A percentile compares a stretch with the other conserved stretches of the same genome.
These are phyloP conservation scores for Suhomyces yuchorum DNA, from an alignment of 1,139 yeast species.

Conservation along the genomic window DNA sequence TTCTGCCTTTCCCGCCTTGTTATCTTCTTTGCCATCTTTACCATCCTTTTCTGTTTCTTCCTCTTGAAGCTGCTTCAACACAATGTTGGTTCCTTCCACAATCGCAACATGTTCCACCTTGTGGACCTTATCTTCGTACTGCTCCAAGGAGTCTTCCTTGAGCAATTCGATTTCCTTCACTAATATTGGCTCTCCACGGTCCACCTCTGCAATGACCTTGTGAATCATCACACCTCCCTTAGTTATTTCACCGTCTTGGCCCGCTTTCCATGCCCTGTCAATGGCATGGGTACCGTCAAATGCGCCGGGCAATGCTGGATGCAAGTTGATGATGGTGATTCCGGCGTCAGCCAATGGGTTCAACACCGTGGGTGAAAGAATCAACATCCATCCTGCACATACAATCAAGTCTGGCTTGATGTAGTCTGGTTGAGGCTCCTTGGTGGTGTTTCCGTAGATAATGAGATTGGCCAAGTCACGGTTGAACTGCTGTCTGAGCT, in stretches of 20 bases:
- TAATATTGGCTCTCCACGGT: slow-evolving; percentile 84
- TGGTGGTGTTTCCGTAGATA: slow-evolving; percentile 47
- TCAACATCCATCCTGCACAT: slow-evolving; percentile 99
- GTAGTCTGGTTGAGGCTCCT: slow-evolving; percentile 24
- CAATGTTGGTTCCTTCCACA: slow-evolving; percentile 81
- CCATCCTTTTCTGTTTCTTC: background rate
- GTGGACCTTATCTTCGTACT: slow-evolving; percentile 85
- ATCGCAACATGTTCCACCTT: slow-evolving; percentile 83
- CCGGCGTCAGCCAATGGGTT: slow-evolving; percentile 60
- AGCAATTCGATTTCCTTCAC: slow-evolving; percentile 74
- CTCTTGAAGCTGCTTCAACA: slow-evolving; percentile 42
- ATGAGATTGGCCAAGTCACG: slow-evolving; percentile 72
- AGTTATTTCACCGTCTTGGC: slow-evolving; percentile 72
- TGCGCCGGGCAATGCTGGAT: slow-evolving; percentile 96
- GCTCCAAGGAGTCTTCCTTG: slow-evolving; percentile 74
- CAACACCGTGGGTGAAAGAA: slow-evolving; percentile 75
- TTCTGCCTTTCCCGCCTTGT: too few relatives aligned
- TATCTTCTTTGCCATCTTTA: too few relatives aligned
- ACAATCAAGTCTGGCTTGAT: slow-evolving; percentile 79
- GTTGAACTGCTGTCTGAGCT: slow-evolving; percentile 72
- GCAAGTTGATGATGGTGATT: slow-evolving; percentile 84
- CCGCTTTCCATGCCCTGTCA: slow-evolving; percentile 94
- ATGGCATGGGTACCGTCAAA: slow-evolving; percentile 98
- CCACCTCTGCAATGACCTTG: slow-evolving; percentile 91
- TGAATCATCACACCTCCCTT: slow-evolving; percentile 98